Conservation (phyloP, 345 rosid genomes). For the Mallotus nudiflorus region DNA sequence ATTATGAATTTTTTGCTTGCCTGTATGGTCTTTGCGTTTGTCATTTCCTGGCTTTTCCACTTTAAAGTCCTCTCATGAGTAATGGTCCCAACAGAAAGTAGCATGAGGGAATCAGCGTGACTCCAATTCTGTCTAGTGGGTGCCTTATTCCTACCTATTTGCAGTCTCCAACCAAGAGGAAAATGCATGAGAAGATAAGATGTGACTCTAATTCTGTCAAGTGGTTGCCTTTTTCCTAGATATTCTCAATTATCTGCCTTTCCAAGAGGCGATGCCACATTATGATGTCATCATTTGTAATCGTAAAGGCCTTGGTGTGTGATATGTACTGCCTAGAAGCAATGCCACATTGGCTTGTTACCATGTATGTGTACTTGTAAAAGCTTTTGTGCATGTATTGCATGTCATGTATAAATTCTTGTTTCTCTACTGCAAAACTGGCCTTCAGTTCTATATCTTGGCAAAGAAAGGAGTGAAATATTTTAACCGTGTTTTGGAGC, state of each 20-base stretch:
- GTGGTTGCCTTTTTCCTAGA: background rate
- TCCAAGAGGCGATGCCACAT: background rate
- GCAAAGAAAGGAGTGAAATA: background rate
- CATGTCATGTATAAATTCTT: background rate
- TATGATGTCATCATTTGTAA: background rate
- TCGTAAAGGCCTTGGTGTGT: no score
- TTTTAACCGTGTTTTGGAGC: background rate
- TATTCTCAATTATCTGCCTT: background rate
- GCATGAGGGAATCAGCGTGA: no score
- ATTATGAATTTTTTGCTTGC: slow-evolving; percentile 62
- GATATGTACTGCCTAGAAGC: no score
- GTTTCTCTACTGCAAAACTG: background rate
- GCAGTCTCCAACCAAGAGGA: background rate
- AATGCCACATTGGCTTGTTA: background rate
- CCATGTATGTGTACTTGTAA: background rate
- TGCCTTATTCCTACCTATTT: background rate
- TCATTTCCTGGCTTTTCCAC: slow-evolving; percentile 72
- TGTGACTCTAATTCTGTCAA: background rate
- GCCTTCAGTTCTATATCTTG: no score
- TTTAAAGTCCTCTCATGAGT: slow-evolving; percentile 35
- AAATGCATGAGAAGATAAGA: background rate
- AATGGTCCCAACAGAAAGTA: background rate
- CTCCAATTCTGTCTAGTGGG: background rate
- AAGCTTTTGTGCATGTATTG: background rate
- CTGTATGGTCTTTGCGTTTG: slow-evolving; percentile 57